Evolutionary conservation across 768 basidiomycete genomes (phyloP).

Genomic region (Exidia glandulosa): DNA sequence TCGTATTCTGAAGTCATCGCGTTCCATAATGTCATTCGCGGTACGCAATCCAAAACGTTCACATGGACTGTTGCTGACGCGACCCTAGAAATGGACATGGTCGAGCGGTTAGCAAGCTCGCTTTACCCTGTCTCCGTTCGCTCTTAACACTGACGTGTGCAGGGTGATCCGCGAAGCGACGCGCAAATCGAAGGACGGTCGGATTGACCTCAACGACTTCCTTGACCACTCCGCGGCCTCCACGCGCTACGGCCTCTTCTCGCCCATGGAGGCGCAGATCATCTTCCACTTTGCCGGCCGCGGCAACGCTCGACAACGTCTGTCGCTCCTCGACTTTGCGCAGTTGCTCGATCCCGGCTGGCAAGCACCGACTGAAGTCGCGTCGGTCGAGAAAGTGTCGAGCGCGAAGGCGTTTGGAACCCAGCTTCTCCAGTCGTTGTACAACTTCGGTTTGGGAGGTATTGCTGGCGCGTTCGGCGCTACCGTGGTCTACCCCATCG

Average conservation of each 20-base stretch:
- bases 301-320: constrained; percentile 54
- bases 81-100: constrained; percentile 89
- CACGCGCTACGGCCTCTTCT: constrained; percentile 90
- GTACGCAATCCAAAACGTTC: too few species aligned
- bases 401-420: constrained; percentile 36
- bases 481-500: constrained; percentile 96
- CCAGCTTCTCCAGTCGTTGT: constrained; percentile 55
- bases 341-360: constrained; percentile 87
- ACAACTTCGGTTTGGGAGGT: constrained; percentile 85
- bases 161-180: constrained; percentile 87
- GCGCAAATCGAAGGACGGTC: constrained; percentile 83
- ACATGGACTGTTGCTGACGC: constrained; percentile 1
- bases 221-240: constrained; percentile 75
- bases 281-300: constrained; percentile 96
- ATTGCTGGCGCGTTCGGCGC: constrained; percentile 91
- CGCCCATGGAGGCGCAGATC: constrained; percentile 96
- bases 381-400: constrained; percentile 24
- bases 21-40: constrained; percentile 92
- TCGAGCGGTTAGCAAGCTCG: constrained; percentile 58
- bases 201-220: constrained; percentile 94
- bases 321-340: constrained; percentile 84
- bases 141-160: constrained; percentile 2
- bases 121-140: constrained; percentile 1
- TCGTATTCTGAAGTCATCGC: constrained; percentile 94
- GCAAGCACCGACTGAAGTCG: constrained; percentile 53